phyloP scores from a whole-genome alignment of 176 grass and related monocot genomes.

The Oryza officinalis region DNA sequence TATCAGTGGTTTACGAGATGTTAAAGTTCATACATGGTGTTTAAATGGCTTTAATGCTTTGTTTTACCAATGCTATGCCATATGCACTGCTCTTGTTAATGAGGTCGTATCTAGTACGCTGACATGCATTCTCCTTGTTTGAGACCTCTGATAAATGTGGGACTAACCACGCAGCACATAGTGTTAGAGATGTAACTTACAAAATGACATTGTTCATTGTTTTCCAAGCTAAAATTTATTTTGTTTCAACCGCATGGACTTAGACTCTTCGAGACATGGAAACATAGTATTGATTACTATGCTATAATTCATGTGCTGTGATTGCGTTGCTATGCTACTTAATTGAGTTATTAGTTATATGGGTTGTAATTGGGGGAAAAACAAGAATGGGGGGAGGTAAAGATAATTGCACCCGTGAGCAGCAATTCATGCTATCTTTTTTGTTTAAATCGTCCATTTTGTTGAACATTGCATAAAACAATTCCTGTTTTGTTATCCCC shows the following conservation, averaged over 20 bases:
- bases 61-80: conserved; percentile 1
- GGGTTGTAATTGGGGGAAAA: background rate
- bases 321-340: background rate
- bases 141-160: background rate
- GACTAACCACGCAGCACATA: background rate
- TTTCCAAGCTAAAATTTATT: background rate
- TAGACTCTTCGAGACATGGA: background rate
- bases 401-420: background rate
- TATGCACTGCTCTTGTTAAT: background rate
- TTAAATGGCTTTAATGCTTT: background rate
- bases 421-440: background rate
- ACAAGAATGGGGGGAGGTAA: background rate
- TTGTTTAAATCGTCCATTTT: background rate
- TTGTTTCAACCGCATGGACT: background rate
- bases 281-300: conserved; percentile 1
- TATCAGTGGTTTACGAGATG: background rate
- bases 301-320: background rate
- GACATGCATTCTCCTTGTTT: background rate
- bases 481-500: background rate
- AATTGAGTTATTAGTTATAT: background rate
- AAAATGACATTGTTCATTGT: conserved; percentile 6
- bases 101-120: background rate
- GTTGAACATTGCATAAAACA: background rate
- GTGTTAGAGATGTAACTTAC: background rate
- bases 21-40: background rate